Base-by-base conservation (phyloP, 2,329 filamentous ascomycete genomes). In the Aspergillus sp. region DNA sequence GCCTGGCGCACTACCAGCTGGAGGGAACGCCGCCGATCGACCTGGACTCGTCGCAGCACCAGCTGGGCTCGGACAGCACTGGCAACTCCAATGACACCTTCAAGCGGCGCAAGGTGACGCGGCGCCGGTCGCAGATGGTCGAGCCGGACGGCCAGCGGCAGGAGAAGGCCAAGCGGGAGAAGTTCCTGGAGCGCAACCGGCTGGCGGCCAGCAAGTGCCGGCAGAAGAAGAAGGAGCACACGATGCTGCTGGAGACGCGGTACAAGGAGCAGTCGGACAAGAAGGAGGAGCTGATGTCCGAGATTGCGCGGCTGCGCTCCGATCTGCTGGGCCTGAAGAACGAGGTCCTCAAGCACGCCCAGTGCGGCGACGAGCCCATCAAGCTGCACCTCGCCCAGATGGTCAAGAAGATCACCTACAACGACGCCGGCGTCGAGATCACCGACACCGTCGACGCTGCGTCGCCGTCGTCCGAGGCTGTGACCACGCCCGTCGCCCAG, bases 171-270 rank as follows among this genome's bases (percentile, higher is more conserved):
- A 68, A 68, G 42, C 64, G 66, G 6, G 63, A 67, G 33, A 66
- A 65, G 29, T 71, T 71, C 47, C 64, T 75, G 13, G 72, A 76
- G 48, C 70, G 74, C 43, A 77, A 77, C 44, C 67, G 73, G 2
- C 53, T 74, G 1, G 73, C 73, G 2, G 73, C 73, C 4, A 71
- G 70, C 49, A 77, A 76, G 43, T 77, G 73, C 51, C 68, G 73
- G n/a, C 67, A 71, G 45, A 75, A 75, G 60, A 75, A 76, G 56
- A 76, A 76, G 53, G 68, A 71, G 39, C 71, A 72, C 45, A 70
- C 67, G 22, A 60, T 67, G 34, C 48, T 61, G 24, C 63, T 75
- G 10, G 71, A 75, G 41, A 55, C 35, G 8, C 47, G 44, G 2
- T 60, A 47, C 37, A 55, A 58, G 15, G 52, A 59, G 26, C 50